Conservation (phyloP, 1,284 basidiomycete genomes). For the Boletus albobrunnescens region DNA sequence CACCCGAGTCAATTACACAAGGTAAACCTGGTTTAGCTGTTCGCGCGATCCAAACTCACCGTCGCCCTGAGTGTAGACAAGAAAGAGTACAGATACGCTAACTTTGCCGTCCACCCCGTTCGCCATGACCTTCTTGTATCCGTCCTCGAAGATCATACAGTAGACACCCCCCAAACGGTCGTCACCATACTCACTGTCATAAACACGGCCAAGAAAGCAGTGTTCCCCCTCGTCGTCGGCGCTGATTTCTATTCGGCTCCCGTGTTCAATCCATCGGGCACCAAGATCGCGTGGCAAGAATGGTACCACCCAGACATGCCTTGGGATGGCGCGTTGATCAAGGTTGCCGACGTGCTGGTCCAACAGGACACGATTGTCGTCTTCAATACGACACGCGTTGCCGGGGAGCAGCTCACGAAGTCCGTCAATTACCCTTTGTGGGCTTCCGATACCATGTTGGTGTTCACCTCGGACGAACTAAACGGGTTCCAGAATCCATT, state of each 20-base stretch:
- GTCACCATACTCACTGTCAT: conserved; percentile 48
- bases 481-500: conserved; percentile 63
- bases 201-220: conserved; percentile 34
- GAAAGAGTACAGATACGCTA: conserved; percentile 52
- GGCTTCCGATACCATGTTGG: conserved; percentile 52
- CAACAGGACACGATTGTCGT: conserved; percentile 32
- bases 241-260: conserved; percentile 58
- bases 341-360: conserved; percentile 47
- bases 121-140: conserved; percentile 27
- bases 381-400: conserved; percentile 37
- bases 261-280: conserved; percentile 65
- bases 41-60: not conserved
- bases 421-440: conserved; percentile 58
- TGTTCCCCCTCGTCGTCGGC: conserved; percentile 37
- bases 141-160: conserved; percentile 58
- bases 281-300: conserved; percentile 62
- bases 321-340: conserved; percentile 67
- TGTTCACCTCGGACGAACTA: conserved; percentile 64
- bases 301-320: conserved; percentile 83
- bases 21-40: conserved; percentile 12
- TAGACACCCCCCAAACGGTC: conserved; percentile 48
- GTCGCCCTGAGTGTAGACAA: conserved; percentile 15
- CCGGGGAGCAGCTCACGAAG: conserved; percentile 45
- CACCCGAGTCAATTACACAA: conserved; percentile 25
- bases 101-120: conserved; percentile 28